These are phyloP conservation scores for Aspergillus fischeri DNA, from an alignment of 2,329 filamentous ascomycete species.

Conservation along the genomic window DNA sequence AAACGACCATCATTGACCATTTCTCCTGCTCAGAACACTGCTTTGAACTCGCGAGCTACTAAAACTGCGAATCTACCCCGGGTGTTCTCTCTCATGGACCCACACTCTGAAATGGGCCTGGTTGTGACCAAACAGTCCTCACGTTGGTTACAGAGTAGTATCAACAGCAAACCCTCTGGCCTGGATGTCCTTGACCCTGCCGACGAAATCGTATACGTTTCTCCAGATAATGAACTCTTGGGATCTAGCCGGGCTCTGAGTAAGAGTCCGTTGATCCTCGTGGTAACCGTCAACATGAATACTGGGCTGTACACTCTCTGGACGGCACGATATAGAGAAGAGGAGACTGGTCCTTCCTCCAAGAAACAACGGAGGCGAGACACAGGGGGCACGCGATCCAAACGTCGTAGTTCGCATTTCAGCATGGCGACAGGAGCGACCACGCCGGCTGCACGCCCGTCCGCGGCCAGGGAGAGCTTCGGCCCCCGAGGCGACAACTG, in stretches of 20 bases:
- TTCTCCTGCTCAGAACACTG: constrained; percentile 51
- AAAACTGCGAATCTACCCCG: constrained; percentile 54
- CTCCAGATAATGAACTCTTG: constrained; percentile 54
- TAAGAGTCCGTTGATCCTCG: constrained; percentile 60
- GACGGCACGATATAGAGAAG: constrained; percentile 72
- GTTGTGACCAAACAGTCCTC: constrained; percentile 58
- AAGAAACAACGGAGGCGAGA: constrained; percentile 43
- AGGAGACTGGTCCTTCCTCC: constrained; percentile 50
- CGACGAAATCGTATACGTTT: constrained; percentile 82
- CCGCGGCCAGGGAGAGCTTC: constrained; percentile 72
- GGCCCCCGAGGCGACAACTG: constrained; percentile 49
- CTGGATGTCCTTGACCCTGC: constrained; percentile 65
- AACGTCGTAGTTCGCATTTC: constrained; percentile 63
- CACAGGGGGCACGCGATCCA: constrained; percentile 63
- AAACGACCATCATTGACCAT: constrained; percentile 46
- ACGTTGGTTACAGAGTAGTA: constrained; percentile 26
- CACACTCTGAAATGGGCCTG: constrained; percentile 77
- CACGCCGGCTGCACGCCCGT: constrained; percentile 65
- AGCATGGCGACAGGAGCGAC: constrained; percentile 64
- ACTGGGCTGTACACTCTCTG: constrained; percentile 77
- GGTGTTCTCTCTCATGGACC: constrained; percentile 79
- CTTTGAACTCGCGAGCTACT: constrained; percentile 55
- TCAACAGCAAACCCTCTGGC: constrained; percentile 23
- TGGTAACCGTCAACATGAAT: constrained; percentile 76
- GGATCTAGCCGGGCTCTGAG: constrained; percentile 25